These are phyloP conservation scores for Cunninghamia lanceolata DNA, from an alignment of 75 land plant species.

Conservation along the genomic window DNA sequence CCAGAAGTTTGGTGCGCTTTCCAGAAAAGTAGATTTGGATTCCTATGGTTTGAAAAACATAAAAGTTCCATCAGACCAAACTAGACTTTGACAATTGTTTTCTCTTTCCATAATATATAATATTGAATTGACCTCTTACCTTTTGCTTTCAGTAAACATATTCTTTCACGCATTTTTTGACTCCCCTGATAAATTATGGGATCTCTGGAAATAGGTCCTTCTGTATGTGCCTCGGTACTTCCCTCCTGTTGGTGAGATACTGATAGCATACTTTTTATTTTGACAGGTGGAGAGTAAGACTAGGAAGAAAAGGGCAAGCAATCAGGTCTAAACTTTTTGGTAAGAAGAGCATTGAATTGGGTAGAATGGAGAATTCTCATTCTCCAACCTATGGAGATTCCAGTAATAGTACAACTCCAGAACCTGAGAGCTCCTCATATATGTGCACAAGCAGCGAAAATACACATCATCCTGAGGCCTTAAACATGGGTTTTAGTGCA, in stretches of 20 bases:
- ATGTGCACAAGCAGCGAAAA: background rate
- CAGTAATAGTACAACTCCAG: background rate
- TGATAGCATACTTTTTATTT: background rate
- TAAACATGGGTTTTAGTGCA: background rate
- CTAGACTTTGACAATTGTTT: background rate
- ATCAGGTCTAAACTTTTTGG: background rate
- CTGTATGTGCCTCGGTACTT: background rate
- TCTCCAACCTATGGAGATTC: background rate
- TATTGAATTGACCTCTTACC: background rate
- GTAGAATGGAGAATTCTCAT: background rate
- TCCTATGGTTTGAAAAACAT: background rate
- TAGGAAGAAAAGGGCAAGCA: slow-evolving; percentile 4
- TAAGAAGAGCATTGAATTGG: background rate
- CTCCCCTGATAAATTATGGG: background rate
- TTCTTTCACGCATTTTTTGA: background rate
- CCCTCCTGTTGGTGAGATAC: background rate
- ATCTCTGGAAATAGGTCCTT: background rate
- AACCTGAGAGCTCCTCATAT: background rate
- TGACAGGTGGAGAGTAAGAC: slow-evolving; percentile 1
- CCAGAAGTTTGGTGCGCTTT: background rate
- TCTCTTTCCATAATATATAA: background rate
- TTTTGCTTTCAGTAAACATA: background rate
- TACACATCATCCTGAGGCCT: slow-evolving; percentile 2
- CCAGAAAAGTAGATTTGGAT: background rate
- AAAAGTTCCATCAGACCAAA: background rate